Evolutionary conservation across 768 basidiomycete species (phyloP).

Genomic region (Psilocybe cubensis): DNA sequence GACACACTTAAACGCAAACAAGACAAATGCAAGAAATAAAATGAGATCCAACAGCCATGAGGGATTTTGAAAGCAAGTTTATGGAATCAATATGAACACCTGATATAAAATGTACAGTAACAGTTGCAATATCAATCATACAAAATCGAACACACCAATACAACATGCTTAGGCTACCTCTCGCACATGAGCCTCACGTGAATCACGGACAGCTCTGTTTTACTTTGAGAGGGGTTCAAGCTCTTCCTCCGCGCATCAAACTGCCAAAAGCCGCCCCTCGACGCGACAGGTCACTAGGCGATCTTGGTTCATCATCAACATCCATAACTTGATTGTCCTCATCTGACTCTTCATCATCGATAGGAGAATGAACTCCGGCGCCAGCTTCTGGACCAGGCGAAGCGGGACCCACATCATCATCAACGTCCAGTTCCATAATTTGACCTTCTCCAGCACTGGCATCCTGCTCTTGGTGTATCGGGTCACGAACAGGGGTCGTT

Average conservation of each 20-base stretch:
- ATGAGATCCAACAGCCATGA: no score
- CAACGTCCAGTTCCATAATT: neutral
- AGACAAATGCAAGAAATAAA: no score
- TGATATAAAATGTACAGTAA: no score
- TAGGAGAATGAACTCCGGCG: conserved; percentile 9
- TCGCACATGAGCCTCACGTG: no score
- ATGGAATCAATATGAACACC: no score
- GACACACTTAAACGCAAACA: no score
- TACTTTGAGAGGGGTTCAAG: no score
- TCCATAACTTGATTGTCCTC: neutral
- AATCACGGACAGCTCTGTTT: no score
- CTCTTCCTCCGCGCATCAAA: neutral
- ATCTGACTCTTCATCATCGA: neutral
- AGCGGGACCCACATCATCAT: neutral
- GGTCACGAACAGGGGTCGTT: neutral
- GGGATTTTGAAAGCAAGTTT: no score
- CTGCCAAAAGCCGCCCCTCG: neutral
- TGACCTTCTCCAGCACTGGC: neutral
- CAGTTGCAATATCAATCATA: no score
- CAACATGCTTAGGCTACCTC: no score
- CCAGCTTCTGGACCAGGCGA: conserved; percentile 5
- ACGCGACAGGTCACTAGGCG: neutral
- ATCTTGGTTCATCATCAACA: neutral
- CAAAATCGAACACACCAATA: no score
- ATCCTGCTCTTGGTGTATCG: neutral